These are phyloP conservation scores for Teratosphaeria epicoccoides DNA, from an alignment of 2,329 filamentous ascomycete species.

Conservation along the genomic window DNA sequence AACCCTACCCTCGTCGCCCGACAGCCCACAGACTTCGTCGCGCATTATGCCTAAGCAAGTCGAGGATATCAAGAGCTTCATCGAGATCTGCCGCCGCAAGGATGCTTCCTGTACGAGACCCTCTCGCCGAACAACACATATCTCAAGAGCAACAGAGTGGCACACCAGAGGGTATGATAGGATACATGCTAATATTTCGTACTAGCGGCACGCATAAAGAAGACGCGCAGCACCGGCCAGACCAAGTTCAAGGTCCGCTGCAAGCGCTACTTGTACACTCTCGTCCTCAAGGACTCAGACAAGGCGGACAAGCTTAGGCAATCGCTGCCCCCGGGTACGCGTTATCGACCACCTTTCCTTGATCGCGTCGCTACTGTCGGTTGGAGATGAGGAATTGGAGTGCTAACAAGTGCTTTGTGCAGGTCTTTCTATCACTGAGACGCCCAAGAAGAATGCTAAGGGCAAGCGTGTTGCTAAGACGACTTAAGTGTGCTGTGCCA, in stretches of 20 bases:
- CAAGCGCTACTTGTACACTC: constrained; percentile 83
- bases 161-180: neutral
- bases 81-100: constrained; percentile 99
- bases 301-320: constrained; percentile 99
- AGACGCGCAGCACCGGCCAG: constrained; percentile 73
- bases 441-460: constrained; percentile 53
- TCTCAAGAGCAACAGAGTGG: neutral
- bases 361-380: neutral
- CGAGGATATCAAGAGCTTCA: constrained; percentile 99
- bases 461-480: constrained; percentile 37
- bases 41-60: constrained; percentile 96
- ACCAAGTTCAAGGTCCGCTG: constrained; percentile 99
- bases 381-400: neutral
- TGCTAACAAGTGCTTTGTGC: neutral
- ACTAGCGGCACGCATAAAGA: constrained; percentile 54
- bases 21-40: constrained; percentile 12
- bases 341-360: constrained; percentile 5
- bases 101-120: constrained; percentile 89
- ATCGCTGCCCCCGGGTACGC: constrained; percentile 92
- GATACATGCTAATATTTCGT: neutral
- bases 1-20: constrained; percentile 6
- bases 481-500: constrained; percentile 6
- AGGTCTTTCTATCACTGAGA: constrained; percentile 51
- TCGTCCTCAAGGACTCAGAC: constrained; percentile 95
- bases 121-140: constrained; percentile 2